phyloP scores from a whole-genome alignment of 768 basidiomycete genomes.

The Tricholoma sp. region DNA sequence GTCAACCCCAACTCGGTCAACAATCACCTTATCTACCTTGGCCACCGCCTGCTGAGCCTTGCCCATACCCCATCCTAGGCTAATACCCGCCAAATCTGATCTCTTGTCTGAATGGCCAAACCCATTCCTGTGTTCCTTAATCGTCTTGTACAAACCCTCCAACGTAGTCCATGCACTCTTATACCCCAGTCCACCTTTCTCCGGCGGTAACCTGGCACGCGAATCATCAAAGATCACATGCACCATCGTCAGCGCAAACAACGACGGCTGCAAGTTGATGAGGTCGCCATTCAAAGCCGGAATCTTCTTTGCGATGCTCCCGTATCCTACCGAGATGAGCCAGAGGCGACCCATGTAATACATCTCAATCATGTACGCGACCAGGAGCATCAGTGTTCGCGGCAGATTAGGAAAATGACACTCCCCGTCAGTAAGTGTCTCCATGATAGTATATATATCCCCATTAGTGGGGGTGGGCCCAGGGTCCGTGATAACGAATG shows the following conservation, averaged over 20 bases:
- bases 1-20: conserved; percentile 21
- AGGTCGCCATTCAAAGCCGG: conserved; percentile 45
- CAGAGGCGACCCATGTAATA: conserved; percentile 46
- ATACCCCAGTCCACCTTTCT: conserved; percentile 62
- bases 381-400: conserved; percentile 56
- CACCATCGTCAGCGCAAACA: conserved; percentile 47
- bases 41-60: conserved; percentile 23
- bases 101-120: conserved; percentile 32
- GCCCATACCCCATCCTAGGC: conserved; percentile 33
- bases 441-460: conserved; percentile 54
- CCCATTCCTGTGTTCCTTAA: conserved; percentile 40
- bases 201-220: conserved; percentile 49
- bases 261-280: conserved; percentile 53
- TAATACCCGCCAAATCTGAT: conserved; percentile 39
- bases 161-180: conserved; percentile 52
- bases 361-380: conserved; percentile 55
- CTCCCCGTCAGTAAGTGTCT: conserved; percentile 52
- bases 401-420: conserved; percentile 52
- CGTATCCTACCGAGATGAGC: conserved; percentile 25
- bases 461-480: conserved; percentile 59
- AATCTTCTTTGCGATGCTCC: conserved; percentile 30
- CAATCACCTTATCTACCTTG: conserved; percentile 23
- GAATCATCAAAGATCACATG: conserved; percentile 65
- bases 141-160: conserved; percentile 54
- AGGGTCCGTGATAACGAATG: conserved; percentile 62